These are phyloP conservation scores for Phytophthora boehmeriae DNA, from an alignment of 352 stramenopile species.

Conservation along the genomic window DNA sequence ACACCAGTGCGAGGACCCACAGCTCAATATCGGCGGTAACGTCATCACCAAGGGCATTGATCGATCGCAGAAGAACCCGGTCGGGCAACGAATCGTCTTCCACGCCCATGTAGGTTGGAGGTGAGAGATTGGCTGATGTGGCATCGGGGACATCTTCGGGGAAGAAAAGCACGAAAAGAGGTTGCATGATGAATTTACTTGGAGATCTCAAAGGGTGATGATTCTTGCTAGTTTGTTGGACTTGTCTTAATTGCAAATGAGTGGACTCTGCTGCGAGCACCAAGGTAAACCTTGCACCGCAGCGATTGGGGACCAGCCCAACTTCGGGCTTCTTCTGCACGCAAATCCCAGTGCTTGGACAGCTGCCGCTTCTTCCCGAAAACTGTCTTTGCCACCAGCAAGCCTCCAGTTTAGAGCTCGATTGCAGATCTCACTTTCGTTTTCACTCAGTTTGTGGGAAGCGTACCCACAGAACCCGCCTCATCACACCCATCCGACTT, in stretches of 20 bases:
- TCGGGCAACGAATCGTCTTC: too few relatives aligned
- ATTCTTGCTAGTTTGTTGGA: neutral
- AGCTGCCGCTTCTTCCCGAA: neutral
- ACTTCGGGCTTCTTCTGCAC: neutral
- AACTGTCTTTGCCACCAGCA: neutral
- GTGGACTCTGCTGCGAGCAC: neutral
- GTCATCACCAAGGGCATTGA: too few relatives aligned
- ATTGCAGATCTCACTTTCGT: too few relatives aligned
- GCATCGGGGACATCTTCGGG: neutral
- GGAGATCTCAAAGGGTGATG: neutral
- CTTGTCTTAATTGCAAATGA: neutral
- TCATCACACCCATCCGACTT: too few relatives aligned
- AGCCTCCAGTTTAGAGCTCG: too few relatives aligned
- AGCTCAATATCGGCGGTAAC: too few relatives aligned
- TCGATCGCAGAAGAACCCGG: too few relatives aligned
- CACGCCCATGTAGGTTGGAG: neutral
- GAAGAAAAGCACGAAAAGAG: neutral
- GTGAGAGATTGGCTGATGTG: neutral
- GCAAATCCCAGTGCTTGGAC: neutral
- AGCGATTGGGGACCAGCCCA: neutral
- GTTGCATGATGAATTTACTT: neutral
- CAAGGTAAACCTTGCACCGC: neutral
- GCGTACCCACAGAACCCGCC: too few relatives aligned
- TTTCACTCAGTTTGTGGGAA: too few relatives aligned
- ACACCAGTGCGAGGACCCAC: too few relatives aligned